Percentiles rank a stretch among this genome's conserved stretches.
These are phyloP conservation scores for Botrytis deweyae DNA, from an alignment of 2,329 filamentous ascomycete species.

Conservation along the genomic window DNA sequence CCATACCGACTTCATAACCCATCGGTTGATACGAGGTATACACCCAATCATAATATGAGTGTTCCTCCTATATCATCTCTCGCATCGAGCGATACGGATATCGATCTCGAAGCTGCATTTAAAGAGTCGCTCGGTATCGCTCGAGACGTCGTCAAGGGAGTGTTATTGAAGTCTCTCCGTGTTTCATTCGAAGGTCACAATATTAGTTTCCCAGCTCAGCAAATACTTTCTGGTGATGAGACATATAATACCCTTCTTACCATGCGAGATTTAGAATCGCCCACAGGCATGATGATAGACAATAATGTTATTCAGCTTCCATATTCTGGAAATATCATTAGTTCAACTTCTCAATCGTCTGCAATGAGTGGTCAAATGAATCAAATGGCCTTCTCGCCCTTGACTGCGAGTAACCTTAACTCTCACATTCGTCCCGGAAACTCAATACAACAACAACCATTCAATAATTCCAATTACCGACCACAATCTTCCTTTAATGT, in stretches of 20 bases:
- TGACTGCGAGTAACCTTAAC: conserved; percentile 13
- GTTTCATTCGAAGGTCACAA: conserved; percentile 7
- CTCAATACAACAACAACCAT: background rate
- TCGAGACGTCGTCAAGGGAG: conserved; percentile 19
- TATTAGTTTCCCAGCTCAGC: background rate
- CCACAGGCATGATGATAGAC: background rate
- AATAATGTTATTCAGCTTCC: conserved; percentile 16
- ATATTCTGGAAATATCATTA: conserved; percentile 8
- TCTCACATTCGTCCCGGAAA: background rate
- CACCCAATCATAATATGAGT: conserved; percentile 10
- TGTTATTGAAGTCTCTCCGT: background rate
- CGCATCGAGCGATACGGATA: background rate
- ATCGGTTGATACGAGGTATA: background rate
- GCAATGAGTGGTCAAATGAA: background rate
- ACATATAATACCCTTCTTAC: background rate
- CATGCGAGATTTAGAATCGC: background rate
- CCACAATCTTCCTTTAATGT: background rate
- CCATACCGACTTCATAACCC: background rate
- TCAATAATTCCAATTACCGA: conserved; percentile 1
- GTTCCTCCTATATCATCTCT: background rate
- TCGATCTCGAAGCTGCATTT: conserved; percentile 23
- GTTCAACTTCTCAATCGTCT: conserved; percentile 1
- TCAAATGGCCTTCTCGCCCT: background rate
- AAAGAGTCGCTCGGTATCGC: conserved; percentile 8
- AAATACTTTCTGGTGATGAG: background rate